Evolutionary conservation across 2,329 filamentous ascomycete genomes (phyloP), one percentile per base, ranked within the genome.

Genomic region (Fusarium nisikadoi): DNA sequence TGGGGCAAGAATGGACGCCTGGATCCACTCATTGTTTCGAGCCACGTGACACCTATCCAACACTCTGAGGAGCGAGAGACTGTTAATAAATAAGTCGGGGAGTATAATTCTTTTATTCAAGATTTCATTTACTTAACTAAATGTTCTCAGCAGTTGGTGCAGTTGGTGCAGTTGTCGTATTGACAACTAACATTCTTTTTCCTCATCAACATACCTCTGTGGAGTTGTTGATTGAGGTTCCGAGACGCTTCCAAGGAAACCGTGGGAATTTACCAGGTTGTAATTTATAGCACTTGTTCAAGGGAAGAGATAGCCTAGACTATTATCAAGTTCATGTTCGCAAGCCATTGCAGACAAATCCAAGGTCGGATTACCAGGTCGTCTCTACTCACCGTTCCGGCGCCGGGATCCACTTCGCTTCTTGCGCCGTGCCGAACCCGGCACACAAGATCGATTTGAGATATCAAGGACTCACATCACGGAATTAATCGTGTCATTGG

Each of bases 81-180:
- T 49, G 14, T 17, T 13, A 6, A 49, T 19, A 10, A 27, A 33
- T 7, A n/a, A 23, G 29, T 3, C 2, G 0, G 5, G 11, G 29
- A 13, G 17, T 0, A 33, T 23, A 3, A 4, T 5, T 8, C 17
- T 0, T 13, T 23, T 9, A 2, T 17, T 6, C 3, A 0, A 31
- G 27, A 12, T 12, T 31, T 31, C 2, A n/a, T 47, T 5, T 10
- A 2, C 33, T 35, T 16, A 1, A 16, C 16, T 3, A n/a, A 0
- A 1, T 0, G 0, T 17, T 31, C 20, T 31, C 0, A 31, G 20
- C 13, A 8, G 27, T 4, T 8, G 14, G 27, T 29, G 27, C 27
- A 29, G 27, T 29, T 29, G 27, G 27, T 8, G 9, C 27, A 29
- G 27, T 29, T n/a, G 7, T 14, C 10, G 7, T 3, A 31, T 31